phyloP scores from a whole-genome alignment of 257 asterid genomes.

The Jaltomata sinuosa region DNA sequence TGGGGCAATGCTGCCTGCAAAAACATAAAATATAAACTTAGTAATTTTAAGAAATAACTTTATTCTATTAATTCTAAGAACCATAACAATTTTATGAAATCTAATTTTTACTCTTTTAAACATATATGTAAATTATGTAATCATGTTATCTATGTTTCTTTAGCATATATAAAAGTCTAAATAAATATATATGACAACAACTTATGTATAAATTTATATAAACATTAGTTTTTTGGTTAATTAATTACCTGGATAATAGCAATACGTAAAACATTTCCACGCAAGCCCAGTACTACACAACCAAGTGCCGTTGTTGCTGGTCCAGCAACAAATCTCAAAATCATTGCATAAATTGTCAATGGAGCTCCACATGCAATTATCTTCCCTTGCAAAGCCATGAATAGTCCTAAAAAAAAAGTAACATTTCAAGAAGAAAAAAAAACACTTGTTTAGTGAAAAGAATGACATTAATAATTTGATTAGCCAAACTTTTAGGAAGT shows the following conservation, averaged over 20 bases:
- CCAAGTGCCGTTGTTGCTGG: conserved; percentile 41
- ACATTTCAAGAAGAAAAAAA: too few relatives aligned
- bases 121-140: neutral
- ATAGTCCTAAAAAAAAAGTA: conserved; percentile 26
- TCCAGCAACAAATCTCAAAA: conserved; percentile 34
- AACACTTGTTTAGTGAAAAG: neutral
- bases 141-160: neutral
- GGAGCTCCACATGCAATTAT: conserved; percentile 40
- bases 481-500: neutral
- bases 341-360: conserved; percentile 30
- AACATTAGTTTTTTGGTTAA: too few relatives aligned
- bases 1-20: conserved; percentile 25
- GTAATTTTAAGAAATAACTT: neutral
- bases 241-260: conserved; percentile 45
- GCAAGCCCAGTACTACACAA: conserved; percentile 28
- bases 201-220: too few relatives aligned
- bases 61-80: neutral
- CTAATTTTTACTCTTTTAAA: neutral
- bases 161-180: neutral
- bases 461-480: neutral
- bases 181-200: neutral
- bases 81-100: neutral
- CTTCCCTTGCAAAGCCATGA: conserved; percentile 50
- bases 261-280: conserved; percentile 33
- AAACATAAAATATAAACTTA: neutral